A percentile compares a stretch with the other conserved stretches of the same genome.
Evolutionary conservation across 306 rosid species (phyloP).

Genomic region (Crotalaria pallida): DNA sequence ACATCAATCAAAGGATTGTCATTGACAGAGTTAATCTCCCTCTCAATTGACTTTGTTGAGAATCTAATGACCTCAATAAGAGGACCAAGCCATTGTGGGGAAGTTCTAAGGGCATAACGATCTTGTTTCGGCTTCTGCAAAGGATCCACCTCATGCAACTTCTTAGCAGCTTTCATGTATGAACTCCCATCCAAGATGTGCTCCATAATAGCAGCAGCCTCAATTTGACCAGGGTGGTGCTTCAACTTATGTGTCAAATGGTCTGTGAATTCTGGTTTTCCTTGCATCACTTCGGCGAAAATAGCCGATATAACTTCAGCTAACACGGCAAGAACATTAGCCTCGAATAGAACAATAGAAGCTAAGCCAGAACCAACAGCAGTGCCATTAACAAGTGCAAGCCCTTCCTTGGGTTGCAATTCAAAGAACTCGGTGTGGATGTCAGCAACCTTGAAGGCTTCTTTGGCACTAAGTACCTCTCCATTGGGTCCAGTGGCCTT

Average conservation of each 20-base stretch:
- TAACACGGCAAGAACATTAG: slow-evolving; percentile 56
- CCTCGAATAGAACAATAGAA: slow-evolving; percentile 70
- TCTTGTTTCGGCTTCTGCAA: slow-evolving; percentile 86
- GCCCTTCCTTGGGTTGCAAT: slow-evolving; percentile 85
- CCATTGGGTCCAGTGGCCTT: slow-evolving; percentile 66
- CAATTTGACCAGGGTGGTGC: slow-evolving; percentile 95
- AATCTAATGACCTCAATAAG: slow-evolving; percentile 70
- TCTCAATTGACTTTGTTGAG: slow-evolving; percentile 77
- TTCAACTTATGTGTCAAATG: slow-evolving; percentile 85
- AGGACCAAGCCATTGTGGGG: slow-evolving; percentile 96
- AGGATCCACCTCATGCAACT: slow-evolving; percentile 71
- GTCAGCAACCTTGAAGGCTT: slow-evolving; percentile 60
- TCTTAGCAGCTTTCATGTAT: slow-evolving; percentile 64
- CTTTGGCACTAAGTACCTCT: slow-evolving; percentile 38
- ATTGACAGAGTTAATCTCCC: slow-evolving; percentile 88
- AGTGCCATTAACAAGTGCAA: slow-evolving; percentile 88
- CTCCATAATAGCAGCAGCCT: slow-evolving; percentile 96
- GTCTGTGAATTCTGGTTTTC: slow-evolving; percentile 84
- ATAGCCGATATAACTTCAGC: slow-evolving; percentile 69
- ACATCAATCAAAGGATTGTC: slow-evolving; percentile 90
- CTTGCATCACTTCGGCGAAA: slow-evolving; percentile 87
- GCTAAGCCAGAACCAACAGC: slow-evolving; percentile 91
- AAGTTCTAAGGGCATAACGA: slow-evolving; percentile 80
- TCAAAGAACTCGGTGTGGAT: slow-evolving; percentile 65
- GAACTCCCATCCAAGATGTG: slow-evolving; percentile 86